These are phyloP conservation scores for Vitis cinerea DNA, from an alignment of 164 flowering plant species.

Conservation along the genomic window DNA sequence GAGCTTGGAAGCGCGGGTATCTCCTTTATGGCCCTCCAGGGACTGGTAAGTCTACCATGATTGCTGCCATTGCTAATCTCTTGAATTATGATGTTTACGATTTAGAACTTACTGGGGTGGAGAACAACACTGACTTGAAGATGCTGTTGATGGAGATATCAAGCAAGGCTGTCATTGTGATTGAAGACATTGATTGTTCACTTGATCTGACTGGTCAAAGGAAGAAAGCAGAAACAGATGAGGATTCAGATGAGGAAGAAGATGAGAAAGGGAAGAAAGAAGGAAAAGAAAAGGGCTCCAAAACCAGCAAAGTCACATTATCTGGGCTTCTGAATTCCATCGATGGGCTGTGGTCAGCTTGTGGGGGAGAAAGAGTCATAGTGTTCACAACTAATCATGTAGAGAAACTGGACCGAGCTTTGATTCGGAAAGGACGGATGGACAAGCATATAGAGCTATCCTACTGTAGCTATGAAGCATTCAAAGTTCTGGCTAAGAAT, in stretches of 20 bases:
- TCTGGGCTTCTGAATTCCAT: conserved; percentile 32
- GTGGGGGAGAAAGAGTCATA: conserved; percentile 33
- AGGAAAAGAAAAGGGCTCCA: conserved; percentile 5
- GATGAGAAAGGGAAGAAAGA: background rate
- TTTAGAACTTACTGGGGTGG: conserved; percentile 46
- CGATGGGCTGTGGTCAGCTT: conserved; percentile 38
- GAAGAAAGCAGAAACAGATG: conserved; percentile 18
- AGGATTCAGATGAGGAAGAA: conserved; percentile 4
- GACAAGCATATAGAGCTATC: conserved; percentile 44
- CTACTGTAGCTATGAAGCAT: conserved; percentile 36
- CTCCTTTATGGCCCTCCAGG: conserved; percentile 53
- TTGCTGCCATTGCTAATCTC: conserved; percentile 57
- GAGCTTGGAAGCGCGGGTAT: conserved; percentile 58
- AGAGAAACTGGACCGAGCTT: conserved; percentile 47
- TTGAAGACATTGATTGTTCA: conserved; percentile 54
- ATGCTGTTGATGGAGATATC: conserved; percentile 38
- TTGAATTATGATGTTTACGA: conserved; percentile 44
- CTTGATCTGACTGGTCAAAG: conserved; percentile 40
- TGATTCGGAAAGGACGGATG: conserved; percentile 47
- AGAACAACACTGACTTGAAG: conserved; percentile 38
- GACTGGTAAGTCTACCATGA: conserved; percentile 55
- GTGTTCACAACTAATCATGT: conserved; percentile 42
- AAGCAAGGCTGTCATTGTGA: conserved; percentile 38
- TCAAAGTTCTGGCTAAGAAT: conserved; percentile 48
- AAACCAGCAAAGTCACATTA: conserved; percentile 23